Evolutionary conservation across 2,329 filamentous ascomycete species (phyloP), one percentile per base, ranked within the genome.

Genomic region (Clonostachys rhizophaga): DNA sequence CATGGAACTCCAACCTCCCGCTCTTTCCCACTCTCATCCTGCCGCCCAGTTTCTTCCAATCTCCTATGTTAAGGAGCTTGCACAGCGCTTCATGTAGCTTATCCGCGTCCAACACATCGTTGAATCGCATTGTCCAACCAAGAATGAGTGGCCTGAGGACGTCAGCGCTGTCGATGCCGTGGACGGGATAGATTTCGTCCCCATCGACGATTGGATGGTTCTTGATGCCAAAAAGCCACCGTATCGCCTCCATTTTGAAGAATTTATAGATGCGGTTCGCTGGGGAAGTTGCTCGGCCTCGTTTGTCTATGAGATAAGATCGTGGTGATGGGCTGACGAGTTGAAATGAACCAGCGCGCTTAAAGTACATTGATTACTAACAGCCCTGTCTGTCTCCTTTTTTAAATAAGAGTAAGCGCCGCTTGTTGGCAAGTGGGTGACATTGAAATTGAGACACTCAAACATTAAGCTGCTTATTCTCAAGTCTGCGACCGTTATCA

Each of bases 41-140:
- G 6, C 70, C 74, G 0, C 70, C 72, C 2, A 78, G 52, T 49
- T 72, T 72, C 30, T 62, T 63, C 74, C 73, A 78, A 34, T 69
- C 68, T 1, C 66, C 68, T 8, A 63, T 66, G 12, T 69, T 60
- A 8, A 76, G 50, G 13, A 78, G 54, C 13, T 52, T 55, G 10
- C 58, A 54, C 2, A 77, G 55, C 1, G 70, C 55, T 6, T 40
- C 46, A 3, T 58, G 56, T 2, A 78, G 58, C 41, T 60, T 69
- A 0, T 66, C 52, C 0, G 63, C 52, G 47, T 78, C 71, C 5
- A 78, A 62, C 2, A 74, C 69, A 48, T 72, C 67, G 49, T 76
- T 66, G 52, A 76, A 77, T 5, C 60, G 58, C 33, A 75, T 58
- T 1, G 64, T 63, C 58, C 58, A 65, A 18, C 54, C 55, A 2